Percentiles rank a stretch among this genome's conserved stretches.
Conservation (phyloP, 768 basidiomycete genomes). For the Kondoa subrosea region DNA sequence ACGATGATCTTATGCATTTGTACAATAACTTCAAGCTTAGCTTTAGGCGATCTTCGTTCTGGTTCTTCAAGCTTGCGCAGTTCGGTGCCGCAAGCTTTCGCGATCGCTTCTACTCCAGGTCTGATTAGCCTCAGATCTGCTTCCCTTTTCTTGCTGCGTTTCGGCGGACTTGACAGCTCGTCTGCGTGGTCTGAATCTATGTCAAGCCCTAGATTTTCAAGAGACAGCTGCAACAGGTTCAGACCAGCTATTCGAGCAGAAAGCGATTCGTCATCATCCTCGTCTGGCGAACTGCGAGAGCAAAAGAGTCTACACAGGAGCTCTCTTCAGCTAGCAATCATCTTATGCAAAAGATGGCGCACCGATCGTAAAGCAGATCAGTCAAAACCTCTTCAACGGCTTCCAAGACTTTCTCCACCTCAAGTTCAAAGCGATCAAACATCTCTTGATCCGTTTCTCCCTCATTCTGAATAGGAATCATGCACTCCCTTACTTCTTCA, state of each 20-base stretch:
- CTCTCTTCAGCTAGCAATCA: not conserved
- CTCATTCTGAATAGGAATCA: conserved; percentile 37
- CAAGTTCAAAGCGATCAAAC: conserved; percentile 32
- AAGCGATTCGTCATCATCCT: conserved; percentile 74
- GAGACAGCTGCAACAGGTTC: conserved; percentile 69
- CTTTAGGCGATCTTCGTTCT: conserved; percentile 45
- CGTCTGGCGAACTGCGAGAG: conserved; percentile 56
- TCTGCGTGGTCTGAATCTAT: conserved; percentile 40
- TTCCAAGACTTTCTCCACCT: conserved; percentile 39
- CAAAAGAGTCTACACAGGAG: conserved; percentile 50
- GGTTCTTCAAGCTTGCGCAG: conserved; percentile 36
- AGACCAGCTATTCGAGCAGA: conserved; percentile 77
- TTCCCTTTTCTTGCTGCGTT: conserved; percentile 46
- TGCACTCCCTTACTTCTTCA: conserved; percentile 25
- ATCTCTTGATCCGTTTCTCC: conserved; percentile 24
- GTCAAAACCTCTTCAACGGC: conserved; percentile 56
- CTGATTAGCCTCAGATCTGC: conserved; percentile 59
- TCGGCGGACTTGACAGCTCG: conserved; percentile 29
- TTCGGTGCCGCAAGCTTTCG: not conserved
- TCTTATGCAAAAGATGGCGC: conserved; percentile 23
- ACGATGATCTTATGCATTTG: conserved; percentile 71
- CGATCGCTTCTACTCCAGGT: conserved; percentile 27
- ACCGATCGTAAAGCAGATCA: conserved; percentile 70
- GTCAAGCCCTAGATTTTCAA: conserved; percentile 78
- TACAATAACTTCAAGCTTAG: conserved; percentile 66